Base-by-base conservation (phyloP, 495 filamentous ascomycete species). In the Terfezia claveryi region DNA sequence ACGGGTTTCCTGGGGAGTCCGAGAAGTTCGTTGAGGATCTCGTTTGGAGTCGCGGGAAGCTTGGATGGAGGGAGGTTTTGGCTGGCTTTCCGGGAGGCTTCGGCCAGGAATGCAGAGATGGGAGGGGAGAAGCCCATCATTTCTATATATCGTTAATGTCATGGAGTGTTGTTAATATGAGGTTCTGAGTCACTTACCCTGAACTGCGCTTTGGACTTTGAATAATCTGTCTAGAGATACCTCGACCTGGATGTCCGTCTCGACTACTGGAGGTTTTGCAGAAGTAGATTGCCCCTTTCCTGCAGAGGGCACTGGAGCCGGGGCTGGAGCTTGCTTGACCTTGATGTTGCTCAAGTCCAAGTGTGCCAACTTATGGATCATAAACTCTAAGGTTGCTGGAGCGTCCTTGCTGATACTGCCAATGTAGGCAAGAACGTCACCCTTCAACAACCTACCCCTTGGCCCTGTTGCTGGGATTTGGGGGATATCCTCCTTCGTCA, bases 341-440 rank as follows among this genome's bases (percentile, higher is more conserved):
- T 94, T 92, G 72, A 95, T 87, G 69, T 95, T 93, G 70, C 83
- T 91, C 54, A 96, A 76, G 67, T 96, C 92, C 27, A 98, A 76
- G 66, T 93, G 85, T 41, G 72, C 68, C 37, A 87, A 78, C 65
- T 91, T 82, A 49, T 73, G 68, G 61, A 95, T 79, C 10, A 77
- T 77, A 27, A 73, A 69, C 46, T 80, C 80, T 57, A 84, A 76
- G 44, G 79, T 72, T n/a, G 76, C 70, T 8, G 87, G 80, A 61
- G 83, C 83, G 23, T 76, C 70, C 44, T 78, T 68, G 49, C 80
- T 68, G 61, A 94, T 83, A 54, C 69, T 70, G 52, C 92, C 91
- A 12, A 96, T 70, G 66, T 89, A 91, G 36, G 87, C 87, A 49
- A 98, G 77, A 9, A 98, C 85, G 66, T 98, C 91, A 51, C 91